A percentile compares a stretch with the other conserved stretches of the same genome.
phyloP scores from a whole-genome alignment of 2,329 filamentous ascomycete genomes.

The Pestalotiopsis sp. region DNA sequence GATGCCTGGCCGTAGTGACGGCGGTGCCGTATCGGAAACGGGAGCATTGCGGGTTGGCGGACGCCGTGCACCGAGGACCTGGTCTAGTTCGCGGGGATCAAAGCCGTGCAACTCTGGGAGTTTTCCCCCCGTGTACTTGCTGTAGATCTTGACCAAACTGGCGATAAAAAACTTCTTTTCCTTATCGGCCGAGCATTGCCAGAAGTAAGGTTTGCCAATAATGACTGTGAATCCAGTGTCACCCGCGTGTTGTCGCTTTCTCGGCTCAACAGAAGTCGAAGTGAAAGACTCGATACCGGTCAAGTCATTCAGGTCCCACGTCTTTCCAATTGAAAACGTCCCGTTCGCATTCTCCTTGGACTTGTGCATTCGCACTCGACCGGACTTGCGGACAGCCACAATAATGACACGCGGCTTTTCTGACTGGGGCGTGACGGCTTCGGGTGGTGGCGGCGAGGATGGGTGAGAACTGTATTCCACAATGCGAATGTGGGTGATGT shows the following conservation, averaged over 20 bases:
- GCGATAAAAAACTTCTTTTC: slow-evolving; percentile 99
- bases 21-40: slow-evolving; percentile 21
- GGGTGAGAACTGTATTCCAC: slow-evolving; percentile 84
- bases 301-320: slow-evolving; percentile 94
- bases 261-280: slow-evolving; percentile 57
- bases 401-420: slow-evolving; percentile 93
- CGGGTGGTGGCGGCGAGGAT: slow-evolving; percentile 81
- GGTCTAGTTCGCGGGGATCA: slow-evolving; percentile 75
- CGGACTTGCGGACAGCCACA: slow-evolving; percentile 89
- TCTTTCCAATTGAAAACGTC: slow-evolving; percentile 96
- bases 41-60: slow-evolving; percentile 34
- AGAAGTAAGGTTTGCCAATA: slow-evolving; percentile 94
- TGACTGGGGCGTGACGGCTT: slow-evolving; percentile 67
- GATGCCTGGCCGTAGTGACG: background rate
- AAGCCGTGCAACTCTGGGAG: slow-evolving; percentile 82
- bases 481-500: slow-evolving; percentile 96
- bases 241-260: slow-evolving; percentile 76
- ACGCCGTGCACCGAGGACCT: slow-evolving; percentile 66
- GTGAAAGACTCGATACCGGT: slow-evolving; percentile 81
- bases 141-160: slow-evolving; percentile 93
- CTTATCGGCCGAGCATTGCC: slow-evolving; percentile 90
- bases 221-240: slow-evolving; percentile 85
- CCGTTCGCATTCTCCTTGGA: slow-evolving; percentile 94
- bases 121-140: slow-evolving; percentile 91
- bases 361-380: slow-evolving; percentile 93